A percentile compares a stretch with the other conserved stretches of the same genome.
These are phyloP conservation scores for Discostella stelligeroides DNA, from an alignment of 108 stramenopile species.

Conservation along the genomic window DNA sequence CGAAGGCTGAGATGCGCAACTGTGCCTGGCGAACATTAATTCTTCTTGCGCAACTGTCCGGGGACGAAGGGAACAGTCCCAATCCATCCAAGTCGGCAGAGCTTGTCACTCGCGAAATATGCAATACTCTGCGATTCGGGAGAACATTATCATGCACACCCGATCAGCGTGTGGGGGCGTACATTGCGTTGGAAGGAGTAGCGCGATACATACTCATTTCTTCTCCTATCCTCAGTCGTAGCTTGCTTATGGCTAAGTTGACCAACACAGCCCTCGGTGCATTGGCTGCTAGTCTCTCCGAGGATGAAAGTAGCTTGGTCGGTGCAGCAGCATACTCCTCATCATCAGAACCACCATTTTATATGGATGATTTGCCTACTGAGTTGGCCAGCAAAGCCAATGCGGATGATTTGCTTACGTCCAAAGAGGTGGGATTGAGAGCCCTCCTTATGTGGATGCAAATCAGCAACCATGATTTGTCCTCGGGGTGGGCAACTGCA, in stretches of 20 bases:
- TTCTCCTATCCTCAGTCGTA: too few relatives aligned
- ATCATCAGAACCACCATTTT: too few relatives aligned
- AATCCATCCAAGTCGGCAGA: neutral
- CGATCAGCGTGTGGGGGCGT: conserved; percentile 49
- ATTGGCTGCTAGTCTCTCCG: conserved; percentile 26
- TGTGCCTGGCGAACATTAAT: conserved; percentile 26
- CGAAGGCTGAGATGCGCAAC: conserved; percentile 34
- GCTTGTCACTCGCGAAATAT: conserved; percentile 12
- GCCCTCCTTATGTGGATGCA: conserved; percentile 73
- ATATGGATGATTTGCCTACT: too few relatives aligned
- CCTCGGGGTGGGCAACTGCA: neutral
- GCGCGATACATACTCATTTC: conserved; percentile 12
- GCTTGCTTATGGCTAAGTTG: conserved; percentile 4
- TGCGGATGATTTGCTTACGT: conserved; percentile 1
- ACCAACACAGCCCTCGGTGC: conserved; percentile 28
- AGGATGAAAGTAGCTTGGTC: conserved; percentile 71
- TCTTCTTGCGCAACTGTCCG: conserved; percentile 11
- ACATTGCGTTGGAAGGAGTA: conserved; percentile 44
- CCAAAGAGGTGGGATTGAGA: conserved; percentile 47
- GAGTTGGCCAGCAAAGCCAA: conserved; percentile 13
- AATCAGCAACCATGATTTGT: conserved; percentile 28
- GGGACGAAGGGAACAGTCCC: neutral
- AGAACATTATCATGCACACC: conserved; percentile 27
- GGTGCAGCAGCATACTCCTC: too few relatives aligned
- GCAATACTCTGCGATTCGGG: conserved; percentile 21